These are phyloP conservation scores for Liriodendron chinense DNA, from an alignment of 164 flowering plant species.

Conservation along the genomic window DNA sequence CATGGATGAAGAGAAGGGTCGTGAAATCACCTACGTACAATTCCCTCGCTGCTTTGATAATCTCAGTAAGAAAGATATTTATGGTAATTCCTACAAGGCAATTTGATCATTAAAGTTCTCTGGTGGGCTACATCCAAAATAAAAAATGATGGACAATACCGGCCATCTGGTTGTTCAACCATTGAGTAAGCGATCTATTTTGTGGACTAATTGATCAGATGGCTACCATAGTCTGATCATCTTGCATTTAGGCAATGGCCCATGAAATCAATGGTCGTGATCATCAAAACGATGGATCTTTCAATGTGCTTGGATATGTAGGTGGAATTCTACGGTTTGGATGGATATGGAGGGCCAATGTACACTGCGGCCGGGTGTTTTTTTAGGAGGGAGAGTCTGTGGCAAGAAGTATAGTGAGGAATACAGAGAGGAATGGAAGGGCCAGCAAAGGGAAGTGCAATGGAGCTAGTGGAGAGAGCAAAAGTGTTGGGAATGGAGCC, in stretches of 20 bases:
- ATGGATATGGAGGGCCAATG: conserved; percentile 47
- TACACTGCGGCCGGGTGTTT: conserved; percentile 77
- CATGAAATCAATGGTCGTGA: neutral
- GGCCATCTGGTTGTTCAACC: too few species aligned
- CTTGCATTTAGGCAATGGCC: too few species aligned
- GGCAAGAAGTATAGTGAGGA: conserved; percentile 33
- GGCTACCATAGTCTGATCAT: too few species aligned
- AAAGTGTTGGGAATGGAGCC: too few species aligned
- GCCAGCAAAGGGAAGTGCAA: conserved; percentile 12
- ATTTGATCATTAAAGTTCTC: too few species aligned
- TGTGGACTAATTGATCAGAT: too few species aligned
- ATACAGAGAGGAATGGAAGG: neutral
- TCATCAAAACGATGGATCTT: too few species aligned
- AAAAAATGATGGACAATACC: neutral
- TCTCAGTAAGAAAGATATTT: conserved; percentile 23
- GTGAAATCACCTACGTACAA: conserved; percentile 34
- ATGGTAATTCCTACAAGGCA: conserved; percentile 3
- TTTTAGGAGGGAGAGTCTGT: conserved; percentile 59
- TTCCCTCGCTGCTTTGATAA: conserved; percentile 32
- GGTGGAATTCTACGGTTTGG: conserved; percentile 20
- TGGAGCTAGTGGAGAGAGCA: conserved; percentile 36
- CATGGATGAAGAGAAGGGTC: conserved; percentile 34
- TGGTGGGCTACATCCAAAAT: too few species aligned
- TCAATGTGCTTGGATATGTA: neutral
- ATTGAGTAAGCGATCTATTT: too few species aligned